Base-by-base conservation (phyloP, 176 grass and related monocot species). In the Tillandsia fasciculata region DNA sequence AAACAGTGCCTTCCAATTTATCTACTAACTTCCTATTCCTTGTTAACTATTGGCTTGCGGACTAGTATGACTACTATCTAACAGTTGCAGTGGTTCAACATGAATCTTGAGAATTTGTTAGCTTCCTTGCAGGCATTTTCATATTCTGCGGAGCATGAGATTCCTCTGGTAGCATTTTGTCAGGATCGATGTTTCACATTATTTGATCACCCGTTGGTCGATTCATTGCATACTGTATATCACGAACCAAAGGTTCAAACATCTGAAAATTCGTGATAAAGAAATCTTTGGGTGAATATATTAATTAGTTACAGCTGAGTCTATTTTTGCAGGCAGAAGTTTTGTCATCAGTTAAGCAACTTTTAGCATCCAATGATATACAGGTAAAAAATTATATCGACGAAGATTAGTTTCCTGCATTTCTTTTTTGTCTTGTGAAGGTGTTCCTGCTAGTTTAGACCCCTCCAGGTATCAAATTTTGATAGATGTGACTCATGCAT, bases 151-250 rank as follows among this genome's bases (percentile, higher is more conserved):
- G 85, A 90, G 79, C 68, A 97, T 72, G 79, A 90, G 66, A 70
- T 97, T 83, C 94, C 94, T 75, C 63, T 90, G 13, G 83, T 97
- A 81, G 94, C 86, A 87, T 97, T 97, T 92, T 83, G 86, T 65
- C 82, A 92, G 69, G 89, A 97, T 48, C 82, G 56, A 68, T 92
- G 94, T 53, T 86, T 92, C 73, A 90, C 94, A 69, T 80, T 92
- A 70, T 97, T 92, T 72, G 79, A 97, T 9, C 69, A 97, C 68
- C 94, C 89, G 75, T 87, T 87, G 79, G 86, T 97, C 23, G 82
- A 92, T 85, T 92, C 88, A 26, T 80, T 90, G 56, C 94, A 97
- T 78, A 72, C 85, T 26, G 24, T 86, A 79, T 97, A 92, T 72
- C 87, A 92, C 66, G 94, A 97, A 79, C 94, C 87, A 58, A 87